A percentile compares a stretch with the other conserved stretches of the same genome.
phyloP scores from a whole-genome alignment of 306 rosid species.

The Pachyrhizus erosus region DNA sequence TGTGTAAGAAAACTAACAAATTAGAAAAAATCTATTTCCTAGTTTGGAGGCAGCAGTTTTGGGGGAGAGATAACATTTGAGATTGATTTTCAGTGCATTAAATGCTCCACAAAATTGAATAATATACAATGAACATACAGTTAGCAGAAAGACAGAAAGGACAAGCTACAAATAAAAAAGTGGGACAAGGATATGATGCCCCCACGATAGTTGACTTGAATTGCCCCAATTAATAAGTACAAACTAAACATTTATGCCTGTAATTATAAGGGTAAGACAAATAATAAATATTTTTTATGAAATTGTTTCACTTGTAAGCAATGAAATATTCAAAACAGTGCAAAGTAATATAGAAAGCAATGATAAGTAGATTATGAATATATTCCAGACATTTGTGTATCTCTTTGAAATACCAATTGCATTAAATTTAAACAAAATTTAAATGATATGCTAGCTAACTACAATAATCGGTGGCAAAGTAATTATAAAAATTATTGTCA shows the following conservation, averaged over 20 bases:
- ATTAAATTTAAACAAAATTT: not conserved
- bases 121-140: not conserved
- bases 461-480: slow-evolving; percentile 12
- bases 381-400: not conserved
- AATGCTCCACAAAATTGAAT: not conserved
- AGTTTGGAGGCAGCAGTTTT: slow-evolving; percentile 28
- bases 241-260: not conserved
- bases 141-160: not conserved
- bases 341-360: slow-evolving; percentile 4
- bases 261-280: not conserved
- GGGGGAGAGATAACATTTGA: not conserved
- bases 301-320: not conserved
- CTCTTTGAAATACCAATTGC: not conserved
- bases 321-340: not conserved
- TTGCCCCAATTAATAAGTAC: not conserved
- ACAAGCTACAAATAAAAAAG: not conserved
- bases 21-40: not conserved
- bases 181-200: not conserved
- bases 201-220: not conserved
- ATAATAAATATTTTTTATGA: not conserved
- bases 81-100: slow-evolving; percentile 17
- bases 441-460: slow-evolving; percentile 18
- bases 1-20: slow-evolving; percentile 9
- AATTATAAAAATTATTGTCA: slow-evolving; percentile 20
- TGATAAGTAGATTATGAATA: not conserved